Evolutionary conservation across 176 grass and related monocot genomes (phyloP).

Genomic region (Zea luxurians): DNA sequence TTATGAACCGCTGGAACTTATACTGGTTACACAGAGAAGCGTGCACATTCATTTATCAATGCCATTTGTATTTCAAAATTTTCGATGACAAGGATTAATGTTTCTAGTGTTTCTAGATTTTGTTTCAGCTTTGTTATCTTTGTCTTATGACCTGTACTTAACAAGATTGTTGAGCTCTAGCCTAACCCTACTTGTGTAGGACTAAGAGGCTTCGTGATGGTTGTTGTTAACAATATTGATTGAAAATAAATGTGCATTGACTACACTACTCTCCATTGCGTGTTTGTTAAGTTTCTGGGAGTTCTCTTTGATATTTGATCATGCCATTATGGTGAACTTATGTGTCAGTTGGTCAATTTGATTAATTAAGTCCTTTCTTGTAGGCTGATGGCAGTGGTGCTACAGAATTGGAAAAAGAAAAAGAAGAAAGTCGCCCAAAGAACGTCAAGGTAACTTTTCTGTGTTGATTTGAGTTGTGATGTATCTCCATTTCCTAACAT

Average conservation of each 20-base stretch:
- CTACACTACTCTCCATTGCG: neutral
- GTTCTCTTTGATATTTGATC: neutral
- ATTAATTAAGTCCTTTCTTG: constrained; percentile 20
- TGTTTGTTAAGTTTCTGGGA: neutral
- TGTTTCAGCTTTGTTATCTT: constrained; percentile 8
- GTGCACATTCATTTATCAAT: neutral
- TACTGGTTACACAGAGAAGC: constrained; percentile 27
- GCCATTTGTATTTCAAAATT: constrained; percentile 17
- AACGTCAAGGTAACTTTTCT: constrained; percentile 68
- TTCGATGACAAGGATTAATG: neutral
- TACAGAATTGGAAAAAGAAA: constrained; percentile 80
- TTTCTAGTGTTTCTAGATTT: constrained; percentile 1
- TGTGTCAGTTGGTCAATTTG: constrained; percentile 16
- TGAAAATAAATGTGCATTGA: constrained; percentile 9
- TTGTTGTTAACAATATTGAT: constrained; percentile 10
- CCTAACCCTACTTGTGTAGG: neutral
- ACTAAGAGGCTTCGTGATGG: neutral
- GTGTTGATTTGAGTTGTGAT: constrained; percentile 4
- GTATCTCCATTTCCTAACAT: constrained; percentile 37
- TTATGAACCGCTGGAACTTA: constrained; percentile 1
- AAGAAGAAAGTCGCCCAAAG: constrained; percentile 81
- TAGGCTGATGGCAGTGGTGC: constrained; percentile 59
- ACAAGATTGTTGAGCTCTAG: constrained; percentile 4
- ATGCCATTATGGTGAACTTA: neutral
- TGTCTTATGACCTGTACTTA: constrained; percentile 11